Evolutionary conservation across 1,139 yeast genomes (phyloP).

Genomic region (Zygoascus meyerae): DNA sequence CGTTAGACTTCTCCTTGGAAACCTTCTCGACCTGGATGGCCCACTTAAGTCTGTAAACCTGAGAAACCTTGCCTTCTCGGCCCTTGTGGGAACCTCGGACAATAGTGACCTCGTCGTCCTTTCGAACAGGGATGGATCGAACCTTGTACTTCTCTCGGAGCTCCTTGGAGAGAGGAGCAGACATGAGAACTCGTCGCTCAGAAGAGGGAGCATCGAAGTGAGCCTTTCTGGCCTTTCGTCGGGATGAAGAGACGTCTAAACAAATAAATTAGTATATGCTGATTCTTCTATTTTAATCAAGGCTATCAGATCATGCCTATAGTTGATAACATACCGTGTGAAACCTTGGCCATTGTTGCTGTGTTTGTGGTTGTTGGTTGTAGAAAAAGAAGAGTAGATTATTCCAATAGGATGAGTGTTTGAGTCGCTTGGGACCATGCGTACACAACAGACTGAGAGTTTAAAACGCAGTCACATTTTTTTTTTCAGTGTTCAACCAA

Average conservation of each 20-base stretch:
- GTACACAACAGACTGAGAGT: constrained; percentile 7
- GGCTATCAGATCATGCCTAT: not conserved
- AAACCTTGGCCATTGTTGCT: constrained; percentile 33
- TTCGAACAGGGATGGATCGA: constrained; percentile 96
- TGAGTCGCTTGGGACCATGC: constrained; percentile 4
- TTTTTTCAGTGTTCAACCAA: not conserved
- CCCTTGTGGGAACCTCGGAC: constrained; percentile 99
- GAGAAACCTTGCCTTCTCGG: constrained; percentile 96
- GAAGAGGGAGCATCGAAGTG: constrained; percentile 98
- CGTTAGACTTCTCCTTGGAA: constrained; percentile 96
- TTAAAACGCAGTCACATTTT: constrained; percentile 10
- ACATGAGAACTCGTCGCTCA: constrained; percentile 89
- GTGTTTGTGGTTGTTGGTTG: constrained; percentile 9
- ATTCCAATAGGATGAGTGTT: not conserved
- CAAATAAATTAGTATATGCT: not conserved
- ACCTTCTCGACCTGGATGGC: constrained; percentile 96
- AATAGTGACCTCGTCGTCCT: constrained; percentile 92
- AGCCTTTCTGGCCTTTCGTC: constrained; percentile 99
- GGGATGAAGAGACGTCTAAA: constrained; percentile 90
- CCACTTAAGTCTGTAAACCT: constrained; percentile 98
- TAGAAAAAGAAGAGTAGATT: constrained; percentile 6
- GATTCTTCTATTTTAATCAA: not conserved
- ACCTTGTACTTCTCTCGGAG: constrained; percentile 96
- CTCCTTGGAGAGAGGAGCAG: constrained; percentile 99
- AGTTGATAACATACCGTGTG: constrained; percentile 27